Percentiles rank a stretch among this genome's conserved stretches.
phyloP scores from a whole-genome alignment of 1,139 yeast species.

The Taphrina pruni region DNA sequence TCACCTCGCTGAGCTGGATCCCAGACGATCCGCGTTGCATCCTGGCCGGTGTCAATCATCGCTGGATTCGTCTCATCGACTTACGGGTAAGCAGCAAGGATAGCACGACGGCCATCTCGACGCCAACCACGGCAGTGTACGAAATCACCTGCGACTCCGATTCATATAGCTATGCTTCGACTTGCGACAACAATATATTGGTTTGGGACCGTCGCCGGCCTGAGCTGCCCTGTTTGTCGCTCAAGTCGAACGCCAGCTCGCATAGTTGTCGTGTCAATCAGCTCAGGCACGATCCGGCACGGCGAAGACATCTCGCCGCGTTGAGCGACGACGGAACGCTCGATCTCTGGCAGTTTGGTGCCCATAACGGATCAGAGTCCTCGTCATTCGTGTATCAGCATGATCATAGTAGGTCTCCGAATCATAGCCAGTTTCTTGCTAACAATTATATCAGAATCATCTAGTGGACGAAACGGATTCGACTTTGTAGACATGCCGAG shows the following conservation, averaged over 20 bases:
- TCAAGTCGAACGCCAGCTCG: slow-evolving; percentile 71
- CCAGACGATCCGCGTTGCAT: slow-evolving; percentile 65
- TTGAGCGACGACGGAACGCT: slow-evolving; percentile 19
- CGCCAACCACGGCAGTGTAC: slow-evolving; percentile 35
- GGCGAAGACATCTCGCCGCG: slow-evolving; percentile 16
- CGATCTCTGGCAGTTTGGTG: slow-evolving; percentile 25
- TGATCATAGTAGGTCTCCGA: background rate
- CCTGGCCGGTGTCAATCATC: slow-evolving; percentile 72
- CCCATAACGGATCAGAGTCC: background rate
- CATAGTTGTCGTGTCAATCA: slow-evolving; percentile 64
- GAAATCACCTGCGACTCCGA: slow-evolving; percentile 17
- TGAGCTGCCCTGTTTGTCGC: slow-evolving; percentile 68
- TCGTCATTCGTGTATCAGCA: slow-evolving; percentile 11
- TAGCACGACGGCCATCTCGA: slow-evolving; percentile 59
- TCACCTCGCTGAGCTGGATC: slow-evolving; percentile 56
- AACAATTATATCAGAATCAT: background rate
- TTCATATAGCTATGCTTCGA: slow-evolving; percentile 60
- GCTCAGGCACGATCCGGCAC: slow-evolving; percentile 63
- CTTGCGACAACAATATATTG: slow-evolving; percentile 69
- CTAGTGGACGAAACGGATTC: slow-evolving; percentile 6
- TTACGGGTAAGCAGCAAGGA: slow-evolving; percentile 55
- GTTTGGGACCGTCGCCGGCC: slow-evolving; percentile 72
- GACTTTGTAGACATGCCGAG: slow-evolving; percentile 14
- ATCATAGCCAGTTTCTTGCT: background rate
- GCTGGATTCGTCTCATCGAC: slow-evolving; percentile 79